Conservation (phyloP, 495 filamentous ascomycete genomes). For the Pyronema omphalodes region DNA sequence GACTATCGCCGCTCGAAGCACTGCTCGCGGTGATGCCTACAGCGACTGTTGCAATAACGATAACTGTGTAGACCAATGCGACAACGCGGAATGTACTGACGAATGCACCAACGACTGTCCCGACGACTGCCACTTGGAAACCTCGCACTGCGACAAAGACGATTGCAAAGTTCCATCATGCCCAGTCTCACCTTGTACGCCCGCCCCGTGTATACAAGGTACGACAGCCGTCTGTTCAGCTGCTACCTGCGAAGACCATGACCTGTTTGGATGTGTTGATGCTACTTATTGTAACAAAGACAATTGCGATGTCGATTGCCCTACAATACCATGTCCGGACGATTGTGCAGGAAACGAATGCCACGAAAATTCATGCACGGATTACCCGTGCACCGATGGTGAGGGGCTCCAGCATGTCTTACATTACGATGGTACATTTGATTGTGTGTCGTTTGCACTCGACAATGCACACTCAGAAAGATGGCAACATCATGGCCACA, state of each 20-base stretch:
- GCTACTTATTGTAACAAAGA: background rate
- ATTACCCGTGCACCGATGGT: background rate
- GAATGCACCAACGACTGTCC: background rate
- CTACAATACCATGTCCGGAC: background rate
- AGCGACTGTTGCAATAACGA: background rate
- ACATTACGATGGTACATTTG: background rate
- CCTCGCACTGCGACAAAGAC: background rate
- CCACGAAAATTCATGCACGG: background rate
- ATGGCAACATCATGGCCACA: background rate
- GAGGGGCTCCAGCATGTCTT: background rate
- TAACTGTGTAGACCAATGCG: background rate
- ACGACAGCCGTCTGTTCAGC: background rate
- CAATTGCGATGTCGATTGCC: background rate
- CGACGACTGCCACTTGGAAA: background rate
- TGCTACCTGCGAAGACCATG: background rate
- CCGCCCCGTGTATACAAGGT: background rate
- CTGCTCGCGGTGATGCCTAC: no score
- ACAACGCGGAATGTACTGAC: background rate
- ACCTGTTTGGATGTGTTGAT: background rate
- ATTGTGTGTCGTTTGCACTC: constrained; percentile 5
- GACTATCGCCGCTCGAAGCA: no score
- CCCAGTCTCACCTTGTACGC: background rate
- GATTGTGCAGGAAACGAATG: background rate
- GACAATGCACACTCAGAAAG: constrained; percentile 3
- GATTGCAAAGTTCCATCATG: constrained; percentile 1